Conservation (phyloP, 139 green algal genomes). For the Chlorella vulgaris region DNA sequence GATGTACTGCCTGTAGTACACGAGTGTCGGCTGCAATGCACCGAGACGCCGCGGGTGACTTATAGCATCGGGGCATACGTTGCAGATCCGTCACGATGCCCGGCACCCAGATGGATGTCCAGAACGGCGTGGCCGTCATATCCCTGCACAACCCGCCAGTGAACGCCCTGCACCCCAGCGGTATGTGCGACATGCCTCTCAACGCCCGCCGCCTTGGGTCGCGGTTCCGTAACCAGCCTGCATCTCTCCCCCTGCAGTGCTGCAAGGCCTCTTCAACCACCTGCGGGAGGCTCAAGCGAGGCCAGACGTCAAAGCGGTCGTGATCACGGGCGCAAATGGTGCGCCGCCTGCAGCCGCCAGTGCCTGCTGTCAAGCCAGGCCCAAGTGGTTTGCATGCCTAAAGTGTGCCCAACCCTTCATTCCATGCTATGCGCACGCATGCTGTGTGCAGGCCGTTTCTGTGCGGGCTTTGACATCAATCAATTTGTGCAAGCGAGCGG, state of each 20-base stretch:
- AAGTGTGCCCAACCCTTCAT: neutral
- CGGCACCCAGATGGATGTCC: no score
- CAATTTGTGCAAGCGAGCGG: slow-evolving; percentile 62
- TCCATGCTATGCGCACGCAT: neutral
- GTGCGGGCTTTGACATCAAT: slow-evolving; percentile 93
- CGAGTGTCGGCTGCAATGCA: no score
- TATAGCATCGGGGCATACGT: no score
- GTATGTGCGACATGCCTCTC: slow-evolving; percentile 40
- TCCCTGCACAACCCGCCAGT: slow-evolving; percentile 92
- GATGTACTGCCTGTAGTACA: no score
- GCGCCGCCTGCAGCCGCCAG: neutral
- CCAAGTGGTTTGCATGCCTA: neutral
- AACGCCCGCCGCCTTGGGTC: neutral
- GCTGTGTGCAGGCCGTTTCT: slow-evolving; percentile 72
- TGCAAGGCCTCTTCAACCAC: slow-evolving; percentile 78
- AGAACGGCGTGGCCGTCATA: slow-evolving; percentile 91
- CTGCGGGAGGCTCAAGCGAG: slow-evolving; percentile 75
- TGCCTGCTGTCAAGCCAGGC: neutral
- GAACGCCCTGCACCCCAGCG: slow-evolving; percentile 90
- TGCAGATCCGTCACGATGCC: no score
- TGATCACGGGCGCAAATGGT: slow-evolving; percentile 79
- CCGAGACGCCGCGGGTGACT: no score
- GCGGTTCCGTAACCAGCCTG: neutral
- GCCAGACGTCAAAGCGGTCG: slow-evolving; percentile 82
- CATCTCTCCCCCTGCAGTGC: slow-evolving; percentile 65